Evolutionary conservation across 2,329 filamentous ascomycete genomes (phyloP), one percentile per base, ranked within the genome.

Genomic region (Alternaria atra): DNA sequence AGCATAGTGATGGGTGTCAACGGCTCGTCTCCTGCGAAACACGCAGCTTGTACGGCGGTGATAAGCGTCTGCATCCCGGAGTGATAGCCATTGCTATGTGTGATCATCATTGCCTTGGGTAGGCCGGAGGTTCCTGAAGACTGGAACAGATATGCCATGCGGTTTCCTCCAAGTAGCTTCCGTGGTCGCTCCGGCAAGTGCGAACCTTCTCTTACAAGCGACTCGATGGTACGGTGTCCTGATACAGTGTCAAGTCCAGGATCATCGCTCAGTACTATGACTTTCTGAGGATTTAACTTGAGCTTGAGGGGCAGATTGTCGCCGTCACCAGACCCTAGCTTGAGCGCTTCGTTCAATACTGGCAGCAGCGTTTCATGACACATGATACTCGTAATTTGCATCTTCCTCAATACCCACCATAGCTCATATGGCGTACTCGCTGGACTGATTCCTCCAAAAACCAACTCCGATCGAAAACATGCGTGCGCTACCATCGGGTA

Each of bases 101-200:
- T 65, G 8, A 75, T 77, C 64, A 75, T 75, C 73, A 76, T 75
- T 7, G 73, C 73, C 44, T 77, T 77, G 2, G 75, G 74, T 0
- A 77, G 65, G 0, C 75, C 73, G 1, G 70, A 74, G 0, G 74
- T 77, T 0, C 74, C 75, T 5, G 66, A 70, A 0, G 66, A 72
- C 27, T 75, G 73, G 59, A 75, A 76, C 5, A 76, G 61, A 53
- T 73, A 76, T 4, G 70, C 71, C 58, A 76, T 55, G 39, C 64
- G 65, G 20, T 71, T 60, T 0, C 73, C 73, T 3, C 73, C 73
- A 0, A 63, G 61, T 6, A 72, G 37, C 43, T 70, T 71, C 27
- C 68, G 58, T 6, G 56, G 63, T 7, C 35, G 43, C 40, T 76
- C 74, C 1, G 63, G 48, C 0, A 75, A 37, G 13, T 48, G 58